Percentiles rank a stretch among this genome's conserved stretches.
These are phyloP conservation scores for Primulina huaijiensis DNA, from an alignment of 257 asterid genomes.

Conservation along the genomic window DNA sequence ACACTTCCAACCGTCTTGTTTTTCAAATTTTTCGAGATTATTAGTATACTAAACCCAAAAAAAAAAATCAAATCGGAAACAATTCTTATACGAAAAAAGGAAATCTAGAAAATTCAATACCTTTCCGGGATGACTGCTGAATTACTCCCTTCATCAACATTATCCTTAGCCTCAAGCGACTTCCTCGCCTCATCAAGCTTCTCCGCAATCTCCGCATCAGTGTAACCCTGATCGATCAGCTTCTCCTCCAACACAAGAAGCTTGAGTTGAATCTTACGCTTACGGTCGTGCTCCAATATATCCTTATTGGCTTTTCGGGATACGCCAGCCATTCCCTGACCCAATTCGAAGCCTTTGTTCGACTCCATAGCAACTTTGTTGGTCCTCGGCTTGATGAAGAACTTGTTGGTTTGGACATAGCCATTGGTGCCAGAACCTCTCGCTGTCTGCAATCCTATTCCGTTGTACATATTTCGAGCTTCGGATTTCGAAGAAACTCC, in stretches of 20 bases:
- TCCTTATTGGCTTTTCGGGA: slow-evolving; percentile 59
- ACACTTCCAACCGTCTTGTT: too few species aligned
- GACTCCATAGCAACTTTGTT: slow-evolving; percentile 53
- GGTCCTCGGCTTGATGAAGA: slow-evolving; percentile 55
- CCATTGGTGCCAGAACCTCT: slow-evolving; percentile 97
- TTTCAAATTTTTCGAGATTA: too few species aligned
- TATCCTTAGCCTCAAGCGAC: slow-evolving; percentile 55
- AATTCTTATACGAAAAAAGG: not conserved
- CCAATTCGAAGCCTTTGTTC: slow-evolving; percentile 55
- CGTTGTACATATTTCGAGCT: slow-evolving; percentile 62
- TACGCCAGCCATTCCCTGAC: slow-evolving; percentile 71
- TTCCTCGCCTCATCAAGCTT: slow-evolving; percentile 63
- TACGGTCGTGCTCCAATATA: slow-evolving; percentile 89
- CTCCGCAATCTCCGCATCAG: slow-evolving; percentile 69
- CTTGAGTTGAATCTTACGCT: slow-evolving; percentile 80
- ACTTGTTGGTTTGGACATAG: slow-evolving; percentile 70
- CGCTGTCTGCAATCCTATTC: slow-evolving; percentile 83
- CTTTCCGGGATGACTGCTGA: slow-evolving; percentile 27
- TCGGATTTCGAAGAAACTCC: not conserved
- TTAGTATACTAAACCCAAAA: not conserved
- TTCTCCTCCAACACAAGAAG: slow-evolving; percentile 75
- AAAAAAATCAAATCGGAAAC: not conserved
- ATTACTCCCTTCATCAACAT: slow-evolving; percentile 43
- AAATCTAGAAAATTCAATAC: slow-evolving; percentile 25
- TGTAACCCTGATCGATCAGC: slow-evolving; percentile 67